These are phyloP conservation scores for Adansonia gregorii DNA, from an alignment of 441 rosid species.

Conservation along the genomic window DNA sequence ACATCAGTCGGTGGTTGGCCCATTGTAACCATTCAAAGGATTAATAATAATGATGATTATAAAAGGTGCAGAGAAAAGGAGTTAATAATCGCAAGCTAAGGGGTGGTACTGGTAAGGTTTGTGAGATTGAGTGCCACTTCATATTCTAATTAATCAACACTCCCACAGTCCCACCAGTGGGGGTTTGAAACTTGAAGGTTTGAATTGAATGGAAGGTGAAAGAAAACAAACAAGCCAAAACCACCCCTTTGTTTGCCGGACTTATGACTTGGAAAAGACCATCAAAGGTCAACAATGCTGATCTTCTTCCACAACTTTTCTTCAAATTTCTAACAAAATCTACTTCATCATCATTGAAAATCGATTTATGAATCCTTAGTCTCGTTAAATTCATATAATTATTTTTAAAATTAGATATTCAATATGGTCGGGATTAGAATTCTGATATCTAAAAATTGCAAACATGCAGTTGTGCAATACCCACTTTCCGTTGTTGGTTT, in stretches of 20 bases:
- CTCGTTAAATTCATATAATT: no score
- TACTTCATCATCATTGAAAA: constrained; percentile 28
- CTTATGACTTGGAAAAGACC: constrained; percentile 18
- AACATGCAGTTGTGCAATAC: no score
- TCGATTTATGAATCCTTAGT: no score
- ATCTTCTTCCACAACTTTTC: constrained; percentile 23
- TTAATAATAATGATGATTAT: not conserved
- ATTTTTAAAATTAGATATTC: no score
- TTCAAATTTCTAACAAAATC: constrained; percentile 34
- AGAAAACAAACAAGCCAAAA: constrained; percentile 4
- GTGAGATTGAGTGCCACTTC: constrained; percentile 36
- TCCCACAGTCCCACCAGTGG: constrained; percentile 7
- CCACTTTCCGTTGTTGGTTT: no score
- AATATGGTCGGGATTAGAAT: no score
- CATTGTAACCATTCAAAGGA: constrained; percentile 24
- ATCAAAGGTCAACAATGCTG: constrained; percentile 36
- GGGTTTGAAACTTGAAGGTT: constrained; percentile 17
- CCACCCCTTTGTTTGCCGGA: constrained; percentile 24
- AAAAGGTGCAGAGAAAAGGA: not conserved
- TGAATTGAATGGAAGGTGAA: constrained; percentile 20
- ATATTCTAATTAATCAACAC: constrained; percentile 14
- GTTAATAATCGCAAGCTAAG: no score
- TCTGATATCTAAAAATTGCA: no score
- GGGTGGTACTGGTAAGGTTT: not conserved
- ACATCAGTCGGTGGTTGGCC: constrained; percentile 32